These are phyloP conservation scores for Straminergon stramineum DNA, from an alignment of 225 moss, liverwort and hornwort species.

Conservation along the genomic window DNA sequence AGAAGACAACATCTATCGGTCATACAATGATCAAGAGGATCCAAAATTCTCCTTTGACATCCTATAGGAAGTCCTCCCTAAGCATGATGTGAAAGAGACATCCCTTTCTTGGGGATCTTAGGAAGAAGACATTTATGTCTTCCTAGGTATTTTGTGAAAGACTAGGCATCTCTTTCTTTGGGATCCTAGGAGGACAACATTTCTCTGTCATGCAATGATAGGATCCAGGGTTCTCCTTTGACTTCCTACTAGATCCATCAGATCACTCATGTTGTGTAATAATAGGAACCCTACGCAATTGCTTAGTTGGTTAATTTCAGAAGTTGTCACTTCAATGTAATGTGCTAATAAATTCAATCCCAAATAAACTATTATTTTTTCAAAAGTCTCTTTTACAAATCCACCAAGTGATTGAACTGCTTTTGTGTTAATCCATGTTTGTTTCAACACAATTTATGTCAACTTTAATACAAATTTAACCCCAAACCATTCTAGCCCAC, in stretches of 20 bases:
- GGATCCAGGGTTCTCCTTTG: background rate
- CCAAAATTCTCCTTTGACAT: background rate
- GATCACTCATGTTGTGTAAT: background rate
- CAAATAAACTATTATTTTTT: too few species aligned
- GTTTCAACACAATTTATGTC: rapidly evolving
- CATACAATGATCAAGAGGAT: background rate
- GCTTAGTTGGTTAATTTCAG: too few species aligned
- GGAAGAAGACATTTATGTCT: too few species aligned
- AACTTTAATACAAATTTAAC: background rate
- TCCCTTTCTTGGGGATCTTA: too few species aligned
- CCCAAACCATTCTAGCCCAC: rapidly evolving
- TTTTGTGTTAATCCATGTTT: rapidly evolving
- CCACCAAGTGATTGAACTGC: rapidly evolving
- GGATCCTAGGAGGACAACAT: too few species aligned
- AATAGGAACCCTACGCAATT: rapidly evolving
- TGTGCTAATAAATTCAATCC: too few species aligned
- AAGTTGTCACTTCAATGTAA: rapidly evolving
- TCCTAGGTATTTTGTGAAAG: too few species aligned
- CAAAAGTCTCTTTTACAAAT: background rate
- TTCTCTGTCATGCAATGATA: too few species aligned
- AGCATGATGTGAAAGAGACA: too few species aligned
- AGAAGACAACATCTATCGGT: background rate
- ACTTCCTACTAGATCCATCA: background rate
- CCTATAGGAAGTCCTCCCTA: too few species aligned
- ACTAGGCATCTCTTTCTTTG: too few species aligned